These are phyloP conservation scores for Pogostemon cablin DNA, from an alignment of 257 asterid species.

Conservation along the genomic window DNA sequence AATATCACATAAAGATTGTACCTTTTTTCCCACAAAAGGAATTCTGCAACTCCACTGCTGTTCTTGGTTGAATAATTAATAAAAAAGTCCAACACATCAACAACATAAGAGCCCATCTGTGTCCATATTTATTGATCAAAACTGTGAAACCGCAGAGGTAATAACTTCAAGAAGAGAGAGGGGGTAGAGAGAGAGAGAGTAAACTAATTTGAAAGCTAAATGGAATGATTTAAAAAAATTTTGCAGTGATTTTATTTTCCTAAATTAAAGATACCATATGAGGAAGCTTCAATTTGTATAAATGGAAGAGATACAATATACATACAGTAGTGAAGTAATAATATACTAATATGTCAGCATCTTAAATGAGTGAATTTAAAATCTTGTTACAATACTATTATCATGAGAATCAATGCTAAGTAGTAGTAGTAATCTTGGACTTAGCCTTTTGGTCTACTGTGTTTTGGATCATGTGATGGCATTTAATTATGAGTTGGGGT, in stretches of 20 bases:
- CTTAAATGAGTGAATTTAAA: constrained; percentile 22
- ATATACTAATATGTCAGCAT: neutral
- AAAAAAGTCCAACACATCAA: constrained; percentile 4
- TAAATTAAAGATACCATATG: neutral
- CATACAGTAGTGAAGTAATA: neutral
- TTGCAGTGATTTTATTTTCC: neutral
- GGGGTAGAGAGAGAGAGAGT: constrained; percentile 20
- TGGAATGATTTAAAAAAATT: constrained; percentile 12
- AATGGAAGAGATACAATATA: neutral
- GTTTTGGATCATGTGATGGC: constrained; percentile 59
- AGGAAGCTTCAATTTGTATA: constrained; percentile 23
- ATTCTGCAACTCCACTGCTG: constrained; percentile 27
- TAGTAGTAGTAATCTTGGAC: constrained; percentile 14
- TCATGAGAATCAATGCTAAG: constrained; percentile 39
- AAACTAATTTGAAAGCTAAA: constrained; percentile 17
- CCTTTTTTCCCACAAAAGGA: constrained; percentile 31
- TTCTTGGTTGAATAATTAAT: constrained; percentile 12
- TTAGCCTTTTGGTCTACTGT: constrained; percentile 29
- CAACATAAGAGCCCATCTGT: constrained; percentile 2
- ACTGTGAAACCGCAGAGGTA: constrained; percentile 24
- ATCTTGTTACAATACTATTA: constrained; percentile 22
- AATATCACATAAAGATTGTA: constrained; percentile 25
- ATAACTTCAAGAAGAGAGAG: constrained; percentile 27
- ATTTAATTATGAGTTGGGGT: constrained; percentile 35
- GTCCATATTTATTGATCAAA: constrained; percentile 27